These are phyloP conservation scores for Plasmodium vivax DNA, from an alignment of 169 alveolate species.

Conservation along the genomic window DNA sequence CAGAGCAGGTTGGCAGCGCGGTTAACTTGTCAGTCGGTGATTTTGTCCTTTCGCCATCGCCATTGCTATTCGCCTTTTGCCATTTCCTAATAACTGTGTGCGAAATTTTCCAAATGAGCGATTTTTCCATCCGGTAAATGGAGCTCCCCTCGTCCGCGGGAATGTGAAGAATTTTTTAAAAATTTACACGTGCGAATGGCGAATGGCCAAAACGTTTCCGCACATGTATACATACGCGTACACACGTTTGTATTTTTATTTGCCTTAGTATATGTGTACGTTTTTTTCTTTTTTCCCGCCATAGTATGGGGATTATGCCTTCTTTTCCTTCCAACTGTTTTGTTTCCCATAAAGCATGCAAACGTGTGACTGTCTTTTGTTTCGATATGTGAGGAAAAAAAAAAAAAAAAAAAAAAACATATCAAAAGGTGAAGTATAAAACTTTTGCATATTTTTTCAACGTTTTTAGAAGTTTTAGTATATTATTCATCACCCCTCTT, in stretches of 20 bases:
- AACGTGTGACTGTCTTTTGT: constrained; percentile 1
- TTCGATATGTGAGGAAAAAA: background rate
- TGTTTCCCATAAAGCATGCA: background rate
- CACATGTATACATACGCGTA: background rate
- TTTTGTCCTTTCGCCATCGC: background rate
- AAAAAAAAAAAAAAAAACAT: background rate
- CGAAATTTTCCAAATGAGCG: constrained; percentile 11
- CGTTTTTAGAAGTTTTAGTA: background rate
- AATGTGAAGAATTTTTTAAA: background rate
- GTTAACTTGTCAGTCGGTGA: background rate
- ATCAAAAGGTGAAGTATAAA: background rate
- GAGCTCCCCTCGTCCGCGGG: background rate
- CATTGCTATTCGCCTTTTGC: background rate
- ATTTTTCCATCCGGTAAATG: background rate
- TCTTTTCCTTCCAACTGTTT: background rate
- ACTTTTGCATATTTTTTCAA: background rate
- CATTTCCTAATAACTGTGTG: constrained; percentile 15
- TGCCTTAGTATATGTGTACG: background rate
- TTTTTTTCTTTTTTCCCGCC: background rate
- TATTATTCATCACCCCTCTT: background rate
- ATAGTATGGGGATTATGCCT: background rate
- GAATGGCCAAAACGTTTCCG: background rate
- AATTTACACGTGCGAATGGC: background rate
- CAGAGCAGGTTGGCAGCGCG: background rate
- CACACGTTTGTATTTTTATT: background rate